Base-by-base conservation (phyloP, 441 rosid species). In the Populus hybrid region DNA sequence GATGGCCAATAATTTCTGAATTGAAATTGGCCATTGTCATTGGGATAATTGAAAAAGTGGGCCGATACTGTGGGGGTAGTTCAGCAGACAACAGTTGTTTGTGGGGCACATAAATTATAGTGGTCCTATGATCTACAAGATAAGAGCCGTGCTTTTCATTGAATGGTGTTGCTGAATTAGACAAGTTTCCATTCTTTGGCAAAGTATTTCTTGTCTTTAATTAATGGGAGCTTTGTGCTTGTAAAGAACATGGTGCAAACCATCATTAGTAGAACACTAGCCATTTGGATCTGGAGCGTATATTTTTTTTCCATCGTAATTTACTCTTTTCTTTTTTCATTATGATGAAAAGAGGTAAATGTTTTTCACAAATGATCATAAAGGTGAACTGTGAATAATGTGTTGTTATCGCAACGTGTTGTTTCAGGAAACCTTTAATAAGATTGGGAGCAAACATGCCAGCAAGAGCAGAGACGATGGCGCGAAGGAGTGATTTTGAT, bases 361-460 rank as follows among this genome's bases (percentile, higher is more conserved):
- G 32, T 30, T 28, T 67, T 21, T 21, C 9, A 36, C 11, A 6
- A 7, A 12, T 12, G 34, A 75, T 59, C 36, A 63, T 59, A 28
- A 19, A 30, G 32, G 35, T 38, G 40, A 18, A 21, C 18, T 74
- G 61, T 26, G 19, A 46, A 24, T 40, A 19, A 40, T 69, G 78
- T 57, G 61, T 5, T 78, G 53, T 46, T 35, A 66, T 18, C 5
- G n/a, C 24, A 67, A 53, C n/a, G 16, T 79, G 28, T 79, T 21
- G 53, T 63, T 57, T 53, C 86, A 95, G 99, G 90, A 95, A 88
- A 81, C 93, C 98, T n/a, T 79, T 93, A 87, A 95, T 95, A 53
- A 81, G 99, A 74, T 81, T 95, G 79, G 99, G 99, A 19, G 97
- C 99, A 36, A 95, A 95, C 85, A 92, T 91, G 98, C 99, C 99